Evolutionary conservation across 495 filamentous ascomycete genomes (phyloP).

Genomic region (Margaritispora aquatica): DNA sequence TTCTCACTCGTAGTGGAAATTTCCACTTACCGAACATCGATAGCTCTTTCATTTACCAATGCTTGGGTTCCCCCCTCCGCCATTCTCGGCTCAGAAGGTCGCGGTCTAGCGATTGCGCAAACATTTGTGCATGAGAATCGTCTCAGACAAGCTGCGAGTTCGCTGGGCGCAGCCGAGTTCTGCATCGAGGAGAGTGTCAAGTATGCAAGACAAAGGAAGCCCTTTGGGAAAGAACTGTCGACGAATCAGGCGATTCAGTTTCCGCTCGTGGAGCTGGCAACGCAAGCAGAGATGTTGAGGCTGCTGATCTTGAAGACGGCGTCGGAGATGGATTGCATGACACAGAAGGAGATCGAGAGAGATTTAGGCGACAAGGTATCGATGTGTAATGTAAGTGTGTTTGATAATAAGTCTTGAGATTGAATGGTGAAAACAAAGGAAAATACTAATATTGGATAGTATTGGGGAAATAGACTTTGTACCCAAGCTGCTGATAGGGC

Average conservation of each 20-base stretch:
- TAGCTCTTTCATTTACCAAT: conserved; percentile 34
- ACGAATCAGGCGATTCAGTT: conserved; percentile 57
- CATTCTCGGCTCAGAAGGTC: conserved; percentile 39
- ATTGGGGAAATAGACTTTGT: conserved; percentile 53
- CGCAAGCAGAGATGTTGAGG: conserved; percentile 53
- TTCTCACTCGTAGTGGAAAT: conserved; percentile 19
- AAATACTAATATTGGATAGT: conserved; percentile 21
- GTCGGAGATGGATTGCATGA: conserved; percentile 50
- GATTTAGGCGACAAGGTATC: conserved; percentile 47
- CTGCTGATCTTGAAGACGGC: conserved; percentile 55
- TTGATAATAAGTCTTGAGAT: neutral
- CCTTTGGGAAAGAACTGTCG: conserved; percentile 48
- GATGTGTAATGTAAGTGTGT: conserved; percentile 46
- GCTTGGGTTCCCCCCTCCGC: conserved; percentile 44
- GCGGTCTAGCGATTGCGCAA: conserved; percentile 50
- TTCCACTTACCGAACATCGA: conserved; percentile 47
- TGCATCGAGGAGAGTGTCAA: conserved; percentile 48
- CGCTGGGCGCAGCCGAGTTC: conserved; percentile 48
- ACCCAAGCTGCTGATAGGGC: conserved; percentile 53
- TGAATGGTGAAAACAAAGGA: no score
- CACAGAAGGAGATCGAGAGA: conserved; percentile 43
- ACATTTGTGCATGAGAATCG: conserved; percentile 59
- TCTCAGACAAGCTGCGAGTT: conserved; percentile 53
- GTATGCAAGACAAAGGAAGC: conserved; percentile 42
- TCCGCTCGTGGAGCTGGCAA: conserved; percentile 52